phyloP scores from a whole-genome alignment of 2,329 filamentous ascomycete species.

The Allantophomopsis cytisporea region DNA sequence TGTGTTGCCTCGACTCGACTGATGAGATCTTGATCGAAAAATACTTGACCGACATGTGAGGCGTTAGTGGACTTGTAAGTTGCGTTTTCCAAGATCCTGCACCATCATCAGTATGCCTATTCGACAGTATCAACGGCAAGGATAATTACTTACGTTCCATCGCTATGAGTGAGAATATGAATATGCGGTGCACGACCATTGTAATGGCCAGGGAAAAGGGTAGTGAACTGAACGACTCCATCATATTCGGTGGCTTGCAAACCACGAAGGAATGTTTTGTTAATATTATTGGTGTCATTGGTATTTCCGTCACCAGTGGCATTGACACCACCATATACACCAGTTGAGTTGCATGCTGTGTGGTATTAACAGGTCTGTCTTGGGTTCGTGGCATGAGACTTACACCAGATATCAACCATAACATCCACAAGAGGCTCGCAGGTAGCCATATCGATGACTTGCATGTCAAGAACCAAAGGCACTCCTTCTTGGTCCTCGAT shows the following conservation, averaged over 20 bases:
- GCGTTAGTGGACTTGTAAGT: too few species aligned
- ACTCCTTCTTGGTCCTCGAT: slow-evolving; percentile 32
- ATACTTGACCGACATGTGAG: slow-evolving; percentile 48
- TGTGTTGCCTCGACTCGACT: slow-evolving; percentile 29
- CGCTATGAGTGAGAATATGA: too few species aligned
- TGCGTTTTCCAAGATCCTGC: too few species aligned
- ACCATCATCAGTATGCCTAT: too few species aligned
- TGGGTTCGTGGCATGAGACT: slow-evolving; percentile 11
- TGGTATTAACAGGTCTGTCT: background rate
- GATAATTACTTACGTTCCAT: too few species aligned
- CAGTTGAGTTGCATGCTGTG: slow-evolving; percentile 24
- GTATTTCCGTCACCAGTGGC: slow-evolving; percentile 26
- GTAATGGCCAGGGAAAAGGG: too few species aligned
- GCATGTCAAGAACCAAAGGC: slow-evolving; percentile 33
- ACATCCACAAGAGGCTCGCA: slow-evolving; percentile 33
- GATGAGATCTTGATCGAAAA: slow-evolving; percentile 47
- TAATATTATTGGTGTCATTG: slow-evolving; percentile 9
- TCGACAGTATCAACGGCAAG: too few species aligned
- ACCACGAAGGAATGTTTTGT: too few species aligned
- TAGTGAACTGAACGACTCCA: too few species aligned
- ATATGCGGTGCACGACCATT: too few species aligned
- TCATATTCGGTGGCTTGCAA: too few species aligned
- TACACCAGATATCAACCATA: slow-evolving; percentile 38
- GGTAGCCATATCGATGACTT: slow-evolving; percentile 38
- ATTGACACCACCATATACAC: slow-evolving; percentile 32